These are phyloP conservation scores for Debaryomyces tyrocola DNA, from an alignment of 805 yeast species.

Conservation along the genomic window DNA sequence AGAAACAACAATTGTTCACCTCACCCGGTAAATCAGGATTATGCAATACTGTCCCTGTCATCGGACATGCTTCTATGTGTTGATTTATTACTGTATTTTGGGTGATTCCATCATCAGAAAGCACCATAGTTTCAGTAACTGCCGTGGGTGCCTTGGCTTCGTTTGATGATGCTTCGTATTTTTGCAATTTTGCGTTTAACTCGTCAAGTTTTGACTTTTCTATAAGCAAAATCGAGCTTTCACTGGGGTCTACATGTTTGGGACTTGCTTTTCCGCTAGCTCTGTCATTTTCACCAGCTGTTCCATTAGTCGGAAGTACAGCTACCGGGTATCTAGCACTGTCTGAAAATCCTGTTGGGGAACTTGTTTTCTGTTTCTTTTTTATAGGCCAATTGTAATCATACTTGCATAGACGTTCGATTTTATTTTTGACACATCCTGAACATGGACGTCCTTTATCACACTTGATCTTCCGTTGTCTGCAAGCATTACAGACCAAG, in stretches of 20 bases:
- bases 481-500: slow-evolving; percentile 39
- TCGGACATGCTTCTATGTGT: too few species aligned
- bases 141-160: too few species aligned
- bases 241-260: not conserved
- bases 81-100: too few species aligned
- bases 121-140: not conserved
- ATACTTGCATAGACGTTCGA: slow-evolving; percentile 14
- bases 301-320: not conserved
- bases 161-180: not conserved
- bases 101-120: not conserved
- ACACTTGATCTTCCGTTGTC: slow-evolving; percentile 40
- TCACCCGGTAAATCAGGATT: not conserved
- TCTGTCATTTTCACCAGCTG: not conserved
- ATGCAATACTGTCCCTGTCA: not conserved
- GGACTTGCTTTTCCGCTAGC: not conserved
- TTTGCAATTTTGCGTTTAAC: not conserved
- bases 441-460: slow-evolving; percentile 42
- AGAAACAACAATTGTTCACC: not conserved
- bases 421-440: slow-evolving; percentile 27
- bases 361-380: not conserved
- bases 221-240: not conserved
- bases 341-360: not conserved
- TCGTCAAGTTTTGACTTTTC: not conserved
- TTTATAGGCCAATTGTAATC: slow-evolving; percentile 1
- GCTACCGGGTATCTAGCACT: slow-evolving; percentile 3